Evolutionary conservation across 768 basidiomycete genomes (phyloP).

Genomic region (Lentinula aciculospora): DNA sequence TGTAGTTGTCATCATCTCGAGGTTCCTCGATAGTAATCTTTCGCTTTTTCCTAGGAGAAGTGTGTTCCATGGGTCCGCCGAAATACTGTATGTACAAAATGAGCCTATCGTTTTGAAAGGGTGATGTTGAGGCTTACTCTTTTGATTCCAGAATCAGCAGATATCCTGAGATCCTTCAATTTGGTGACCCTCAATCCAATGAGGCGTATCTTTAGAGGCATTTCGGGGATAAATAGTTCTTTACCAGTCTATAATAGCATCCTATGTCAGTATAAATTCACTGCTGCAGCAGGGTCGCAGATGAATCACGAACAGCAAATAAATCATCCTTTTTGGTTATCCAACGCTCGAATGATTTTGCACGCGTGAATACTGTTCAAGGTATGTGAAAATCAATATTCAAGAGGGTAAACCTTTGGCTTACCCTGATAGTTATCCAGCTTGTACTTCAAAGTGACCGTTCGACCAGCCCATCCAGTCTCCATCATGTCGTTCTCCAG

Average conservation of each 20-base stretch:
- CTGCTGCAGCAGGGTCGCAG: not conserved
- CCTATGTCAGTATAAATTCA: constrained; percentile 10
- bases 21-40: constrained; percentile 21
- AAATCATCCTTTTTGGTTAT: constrained; percentile 78
- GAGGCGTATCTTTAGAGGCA: constrained; percentile 75
- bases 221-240: constrained; percentile 74
- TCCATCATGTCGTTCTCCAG: constrained; percentile 75
- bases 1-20: constrained; percentile 9
- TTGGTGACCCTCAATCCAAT: constrained; percentile 89
- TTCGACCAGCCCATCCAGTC: constrained; percentile 83
- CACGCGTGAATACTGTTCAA: constrained; percentile 66
- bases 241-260: constrained; percentile 56
- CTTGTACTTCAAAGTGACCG: constrained; percentile 91
- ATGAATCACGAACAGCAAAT: constrained; percentile 47
- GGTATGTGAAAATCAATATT: not conserved
- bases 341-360: constrained; percentile 74
- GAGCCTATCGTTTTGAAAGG: not conserved
- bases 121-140: too few species aligned
- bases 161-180: constrained; percentile 70
- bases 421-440: constrained; percentile 82
- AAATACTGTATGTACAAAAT: constrained; percentile 45
- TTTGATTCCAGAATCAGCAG: constrained; percentile 57
- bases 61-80: constrained; percentile 25
- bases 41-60: constrained; percentile 33
- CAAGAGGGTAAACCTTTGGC: not conserved